phyloP scores from a whole-genome alignment of 257 asterid genomes.

The Petrea volubilis region DNA sequence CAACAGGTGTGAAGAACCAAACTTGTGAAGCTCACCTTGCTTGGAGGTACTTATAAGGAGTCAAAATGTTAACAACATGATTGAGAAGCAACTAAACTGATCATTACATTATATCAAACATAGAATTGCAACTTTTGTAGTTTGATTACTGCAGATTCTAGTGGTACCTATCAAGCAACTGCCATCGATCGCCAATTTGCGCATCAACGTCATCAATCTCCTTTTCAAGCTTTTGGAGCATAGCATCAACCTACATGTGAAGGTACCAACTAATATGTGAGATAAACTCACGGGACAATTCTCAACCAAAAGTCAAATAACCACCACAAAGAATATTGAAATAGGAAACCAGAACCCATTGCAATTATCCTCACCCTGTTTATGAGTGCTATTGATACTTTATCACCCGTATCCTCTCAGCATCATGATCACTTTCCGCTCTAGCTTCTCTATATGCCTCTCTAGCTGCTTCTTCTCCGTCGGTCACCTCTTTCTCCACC shows the following conservation, averaged over 20 bases:
- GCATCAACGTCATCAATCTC: constrained; percentile 97
- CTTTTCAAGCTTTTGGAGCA: constrained; percentile 97
- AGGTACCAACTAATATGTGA: constrained; percentile 25
- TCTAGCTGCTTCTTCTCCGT: constrained; percentile 73
- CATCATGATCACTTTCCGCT: constrained; percentile 64
- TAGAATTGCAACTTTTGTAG: background rate
- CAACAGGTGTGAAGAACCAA: too few species aligned
- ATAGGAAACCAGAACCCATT: constrained; percentile 8
- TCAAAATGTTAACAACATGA: too few species aligned
- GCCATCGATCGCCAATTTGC: constrained; percentile 89
- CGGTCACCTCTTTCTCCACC: constrained; percentile 82
- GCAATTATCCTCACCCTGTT: constrained; percentile 66
- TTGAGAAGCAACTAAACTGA: too few species aligned
- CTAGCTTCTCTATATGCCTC: constrained; percentile 88
- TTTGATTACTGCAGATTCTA: constrained; percentile 13
- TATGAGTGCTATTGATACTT: constrained; percentile 87
- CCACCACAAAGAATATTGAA: constrained; percentile 5
- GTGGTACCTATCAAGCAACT: constrained; percentile 88
- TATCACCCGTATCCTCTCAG: constrained; percentile 66
- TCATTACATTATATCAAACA: too few species aligned
- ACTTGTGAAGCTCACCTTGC: too few species aligned
- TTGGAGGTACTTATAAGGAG: too few species aligned
- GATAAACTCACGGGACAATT: constrained; percentile 12
- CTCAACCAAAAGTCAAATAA: constrained; percentile 20
- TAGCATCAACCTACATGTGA: constrained; percentile 77